These are phyloP conservation scores for Blastobotrys persicus DNA, from an alignment of 1,139 yeast genomes.

Conservation along the genomic window DNA sequence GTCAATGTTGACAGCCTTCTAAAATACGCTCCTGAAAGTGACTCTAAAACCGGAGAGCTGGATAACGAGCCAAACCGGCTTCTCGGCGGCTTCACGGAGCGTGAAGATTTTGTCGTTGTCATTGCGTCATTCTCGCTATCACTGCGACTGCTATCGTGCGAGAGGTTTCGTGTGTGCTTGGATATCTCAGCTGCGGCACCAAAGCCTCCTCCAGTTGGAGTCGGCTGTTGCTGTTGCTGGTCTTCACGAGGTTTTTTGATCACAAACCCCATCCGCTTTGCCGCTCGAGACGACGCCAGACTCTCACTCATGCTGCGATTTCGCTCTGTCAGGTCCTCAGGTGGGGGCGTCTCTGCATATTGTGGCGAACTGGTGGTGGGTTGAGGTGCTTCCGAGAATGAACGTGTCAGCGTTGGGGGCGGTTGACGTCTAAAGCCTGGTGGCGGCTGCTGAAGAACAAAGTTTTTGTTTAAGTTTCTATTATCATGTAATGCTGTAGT, in stretches of 20 bases:
- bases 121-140: conserved; percentile 38
- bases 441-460: conserved; percentile 16
- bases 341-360: conserved; percentile 10
- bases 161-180: conserved; percentile 9
- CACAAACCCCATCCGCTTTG: conserved; percentile 35
- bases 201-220: background rate
- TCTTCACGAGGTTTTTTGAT: conserved; percentile 24
- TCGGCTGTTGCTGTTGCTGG: conserved; percentile 18
- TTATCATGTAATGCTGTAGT: conserved; percentile 1
- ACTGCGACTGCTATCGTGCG: conserved; percentile 28
- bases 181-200: background rate
- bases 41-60: conserved; percentile 28
- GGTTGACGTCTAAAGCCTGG: conserved; percentile 9
- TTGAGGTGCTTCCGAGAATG: conserved; percentile 15
- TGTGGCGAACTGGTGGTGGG: background rate
- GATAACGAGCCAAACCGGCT: conserved; percentile 21
- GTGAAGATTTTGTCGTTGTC: conserved; percentile 13
- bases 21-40: conserved; percentile 57
- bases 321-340: conserved; percentile 38
- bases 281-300: conserved; percentile 50
- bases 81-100: conserved; percentile 11
- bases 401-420: conserved; percentile 16
- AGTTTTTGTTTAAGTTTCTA: background rate
- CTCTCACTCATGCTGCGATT: conserved; percentile 60
- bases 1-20: conserved; percentile 67